Evolutionary conservation across 371 early-diverging fungal species (phyloP), one percentile per base, ranked within the genome.

Genomic region (Choanephora cucurbitarum): DNA sequence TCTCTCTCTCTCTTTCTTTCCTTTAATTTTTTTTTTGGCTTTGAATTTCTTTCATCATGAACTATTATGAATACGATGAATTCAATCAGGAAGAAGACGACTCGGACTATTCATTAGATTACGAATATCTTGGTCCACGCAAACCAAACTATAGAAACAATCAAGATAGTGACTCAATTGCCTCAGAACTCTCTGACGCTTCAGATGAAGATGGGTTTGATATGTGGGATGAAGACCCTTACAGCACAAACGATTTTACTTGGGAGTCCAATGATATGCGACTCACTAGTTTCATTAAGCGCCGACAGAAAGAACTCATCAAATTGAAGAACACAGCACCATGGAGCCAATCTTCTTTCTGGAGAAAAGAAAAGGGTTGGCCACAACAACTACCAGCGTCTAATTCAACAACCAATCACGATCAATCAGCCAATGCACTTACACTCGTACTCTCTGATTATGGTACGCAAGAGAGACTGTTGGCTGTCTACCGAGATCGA

Each of bases 161-260:
- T 28, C 48, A 70, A 44, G 78, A 73, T 60, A 41, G 64, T 22
- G 75, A 78, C 57, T 70, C 70, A 23, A 69, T 60, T 48, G 72
- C 72, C 17, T 78, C 78, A 6, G 75, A 74, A 41, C 39, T 78
- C 31, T 73, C 78, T 17, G 62, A 55, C 23, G 32, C 55, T 17
- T 60, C 45, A 39, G 22, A 24, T 28, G 51, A 44, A 32, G 61
- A 28, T 31, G 70, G 69, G 1, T 78, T 74, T 45, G 78, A 78
- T 61, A 78, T 78, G 78, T 78, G 78, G 78, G 78, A 78, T 43
- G 78, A 78, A 53, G 78, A 78, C 47, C 75, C 67, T 2, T 74
- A 78, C 44, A 70, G 72, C 44, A 74, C 74, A 32, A 78, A 78
- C 42, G 78, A 78, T 39, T 78, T 65, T 37, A 78, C 78, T n/a